phyloP scores from a whole-genome alignment of 768 basidiomycete genomes.

The Galerina marginata region DNA sequence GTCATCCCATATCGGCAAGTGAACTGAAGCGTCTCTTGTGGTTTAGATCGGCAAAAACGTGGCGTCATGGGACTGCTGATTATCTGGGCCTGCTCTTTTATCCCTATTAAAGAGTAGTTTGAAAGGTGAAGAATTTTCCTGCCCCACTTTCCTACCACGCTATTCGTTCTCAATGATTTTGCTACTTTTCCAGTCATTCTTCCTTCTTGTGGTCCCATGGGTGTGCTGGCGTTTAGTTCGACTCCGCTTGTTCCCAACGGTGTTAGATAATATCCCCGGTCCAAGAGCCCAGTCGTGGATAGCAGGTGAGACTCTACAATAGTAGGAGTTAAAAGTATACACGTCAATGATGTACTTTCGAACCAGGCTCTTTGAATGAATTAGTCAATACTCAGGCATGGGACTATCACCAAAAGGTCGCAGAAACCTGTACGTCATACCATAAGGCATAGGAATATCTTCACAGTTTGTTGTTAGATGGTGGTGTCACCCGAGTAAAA shows the following conservation, averaged over 20 bases:
- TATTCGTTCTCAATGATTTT: not conserved
- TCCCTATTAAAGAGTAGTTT: too few species aligned
- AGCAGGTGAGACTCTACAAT: not conserved
- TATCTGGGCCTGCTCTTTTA: too few species aligned
- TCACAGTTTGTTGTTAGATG: slow-evolving; percentile 23
- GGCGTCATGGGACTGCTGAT: too few species aligned
- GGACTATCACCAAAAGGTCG: slow-evolving; percentile 14
- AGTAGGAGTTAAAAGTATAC: too few species aligned
- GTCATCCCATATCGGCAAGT: too few species aligned
- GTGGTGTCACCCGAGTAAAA: slow-evolving; percentile 35
- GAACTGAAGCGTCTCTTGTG: too few species aligned
- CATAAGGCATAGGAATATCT: too few species aligned
- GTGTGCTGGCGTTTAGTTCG: not conserved
- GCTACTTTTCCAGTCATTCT: not conserved
- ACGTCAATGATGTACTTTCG: too few species aligned
- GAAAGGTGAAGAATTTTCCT: too few species aligned
- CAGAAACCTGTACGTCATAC: slow-evolving; percentile 9
- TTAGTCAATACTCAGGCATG: slow-evolving; percentile 14
- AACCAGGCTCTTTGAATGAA: slow-evolving; percentile 15
- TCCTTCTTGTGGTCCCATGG: not conserved
- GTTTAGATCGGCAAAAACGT: too few species aligned
- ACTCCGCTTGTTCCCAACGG: not conserved
- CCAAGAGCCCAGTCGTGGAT: slow-evolving; percentile 6
- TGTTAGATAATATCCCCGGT: slow-evolving; percentile 5
- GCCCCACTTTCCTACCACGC: too few species aligned